phyloP scores from a whole-genome alignment of 306 rosid genomes.

The Phaseolus lunatus region DNA sequence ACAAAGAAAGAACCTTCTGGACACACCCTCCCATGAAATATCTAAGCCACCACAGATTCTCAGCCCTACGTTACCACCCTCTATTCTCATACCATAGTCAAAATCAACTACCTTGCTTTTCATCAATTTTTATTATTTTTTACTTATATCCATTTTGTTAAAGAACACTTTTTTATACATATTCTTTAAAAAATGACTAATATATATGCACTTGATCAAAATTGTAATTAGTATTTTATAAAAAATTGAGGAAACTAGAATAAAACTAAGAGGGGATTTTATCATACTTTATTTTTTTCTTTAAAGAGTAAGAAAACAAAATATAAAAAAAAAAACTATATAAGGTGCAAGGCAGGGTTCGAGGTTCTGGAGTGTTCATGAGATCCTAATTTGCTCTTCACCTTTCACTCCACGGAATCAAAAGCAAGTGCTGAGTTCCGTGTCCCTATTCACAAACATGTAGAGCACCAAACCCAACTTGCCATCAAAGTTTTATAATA shows the following conservation, averaged over 20 bases:
- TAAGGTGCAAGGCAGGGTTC: slow-evolving; percentile 34
- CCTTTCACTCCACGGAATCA: slow-evolving; percentile 45
- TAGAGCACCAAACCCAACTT: slow-evolving; percentile 41
- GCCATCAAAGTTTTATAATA: slow-evolving; percentile 33
- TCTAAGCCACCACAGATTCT: slow-evolving; percentile 61
- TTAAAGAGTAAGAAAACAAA: neutral
- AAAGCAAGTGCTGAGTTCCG: slow-evolving; percentile 46
- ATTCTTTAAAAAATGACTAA: too few species aligned
- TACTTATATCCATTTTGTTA: too few species aligned
- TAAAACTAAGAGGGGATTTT: too few species aligned
- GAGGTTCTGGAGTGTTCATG: slow-evolving; percentile 68
- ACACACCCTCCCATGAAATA: slow-evolving; percentile 62
- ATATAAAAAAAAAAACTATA: slow-evolving; percentile 45
- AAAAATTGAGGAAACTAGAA: too few species aligned
- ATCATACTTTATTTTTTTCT: neutral
- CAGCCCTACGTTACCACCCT: slow-evolving; percentile 56
- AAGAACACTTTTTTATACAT: too few species aligned
- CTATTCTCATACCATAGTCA: slow-evolving; percentile 21
- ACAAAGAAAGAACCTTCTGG: slow-evolving; percentile 82
- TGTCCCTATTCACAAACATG: slow-evolving; percentile 46
- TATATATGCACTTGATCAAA: too few species aligned
- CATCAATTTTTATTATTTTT: neutral
- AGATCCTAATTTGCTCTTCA: slow-evolving; percentile 3
- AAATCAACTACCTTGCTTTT: slow-evolving; percentile 21
- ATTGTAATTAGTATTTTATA: too few species aligned